Base-by-base conservation (phyloP, 192 early-diverging fungal species). In the Lobulomyces angularis region DNA sequence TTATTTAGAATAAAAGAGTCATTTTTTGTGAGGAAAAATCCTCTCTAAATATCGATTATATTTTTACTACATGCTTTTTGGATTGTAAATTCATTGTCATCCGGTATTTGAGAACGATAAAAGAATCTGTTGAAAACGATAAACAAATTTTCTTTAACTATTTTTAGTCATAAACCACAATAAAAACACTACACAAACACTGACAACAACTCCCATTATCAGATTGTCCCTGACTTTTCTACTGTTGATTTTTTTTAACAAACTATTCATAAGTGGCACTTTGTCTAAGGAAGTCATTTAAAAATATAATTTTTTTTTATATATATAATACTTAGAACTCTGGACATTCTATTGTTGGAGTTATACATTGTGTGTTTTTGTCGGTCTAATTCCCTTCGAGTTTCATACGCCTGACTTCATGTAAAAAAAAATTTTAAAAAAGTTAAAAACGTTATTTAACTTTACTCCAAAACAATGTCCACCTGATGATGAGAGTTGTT, bases 391-490 rank as follows among this genome's bases (percentile, higher is more conserved):
- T 69, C 78, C 24, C 73, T 77, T 14, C 79, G 60, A 11, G 80
- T 73, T 33, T 59, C 66, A 56, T 77, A 81, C 20, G 84, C 84
- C 74, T 84, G 82, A 31, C 81, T 84, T 57, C 41, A 39, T n/a
- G 43, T 5, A 11, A 5, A 41, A 12, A 53, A 2, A 32, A 17
- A 58, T 26, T 18, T 12, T 31, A 11, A 16, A 28, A 46, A 48
- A 19, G 3, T 6, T 17, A 37, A 54, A 21, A 9, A n/a, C 21
- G 27, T 19, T 23, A 7, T 4, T 11, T 14, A 6, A 16, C 53
- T 64, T 50, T 81, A 83, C 79, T 87, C 78, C 22, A 87, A 61
- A 19, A 86, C 69, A 52, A 65, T 78, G 50, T 86, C 83, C 5
- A 80, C 79, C 62, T 85, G 67, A 11, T 58, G 62, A 64, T 85